These are phyloP conservation scores for Clavariopsis aquatica DNA, from an alignment of 495 filamentous ascomycete species.

Conservation along the genomic window DNA sequence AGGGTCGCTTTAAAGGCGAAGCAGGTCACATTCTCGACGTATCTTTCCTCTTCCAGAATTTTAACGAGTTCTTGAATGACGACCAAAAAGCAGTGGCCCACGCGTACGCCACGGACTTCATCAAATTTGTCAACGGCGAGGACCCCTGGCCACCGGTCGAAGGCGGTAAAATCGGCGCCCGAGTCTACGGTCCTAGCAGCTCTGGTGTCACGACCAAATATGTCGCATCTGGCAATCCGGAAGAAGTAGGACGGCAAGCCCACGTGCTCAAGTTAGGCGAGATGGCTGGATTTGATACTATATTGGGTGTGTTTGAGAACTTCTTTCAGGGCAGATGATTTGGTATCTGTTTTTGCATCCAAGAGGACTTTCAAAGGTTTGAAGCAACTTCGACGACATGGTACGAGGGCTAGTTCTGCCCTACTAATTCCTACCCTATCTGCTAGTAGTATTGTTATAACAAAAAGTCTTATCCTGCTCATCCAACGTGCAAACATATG, in stretches of 20 bases:
- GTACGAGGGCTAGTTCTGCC: no score
- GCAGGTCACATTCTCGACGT: conserved; percentile 53
- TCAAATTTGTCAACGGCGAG: conserved; percentile 28
- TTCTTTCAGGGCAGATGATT: conserved; percentile 30
- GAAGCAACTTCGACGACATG: no score
- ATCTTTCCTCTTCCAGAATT: conserved; percentile 53
- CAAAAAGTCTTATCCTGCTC: no score
- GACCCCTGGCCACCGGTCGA: conserved; percentile 33
- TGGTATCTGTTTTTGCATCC: no score
- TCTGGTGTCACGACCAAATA: conserved; percentile 28
- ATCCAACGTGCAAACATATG: no score
- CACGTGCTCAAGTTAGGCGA: conserved; percentile 31
- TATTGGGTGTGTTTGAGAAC: conserved; percentile 29
- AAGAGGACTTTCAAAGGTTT: no score
- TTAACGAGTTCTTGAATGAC: conserved; percentile 44
- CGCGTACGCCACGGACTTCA: conserved; percentile 29
- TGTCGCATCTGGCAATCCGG: conserved; percentile 23
- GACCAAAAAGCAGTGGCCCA: conserved; percentile 27
- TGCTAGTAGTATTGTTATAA: no score
- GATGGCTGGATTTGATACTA: conserved; percentile 25
- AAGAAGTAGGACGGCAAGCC: conserved; percentile 22
- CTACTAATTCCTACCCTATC: no score
- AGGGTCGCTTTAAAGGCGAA: conserved; percentile 50
- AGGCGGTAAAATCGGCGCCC: conserved; percentile 14
- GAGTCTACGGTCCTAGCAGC: conserved; percentile 33